Evolutionary conservation across 805 yeast species (phyloP).

Genomic region (Saturnispora serradocipensis): DNA sequence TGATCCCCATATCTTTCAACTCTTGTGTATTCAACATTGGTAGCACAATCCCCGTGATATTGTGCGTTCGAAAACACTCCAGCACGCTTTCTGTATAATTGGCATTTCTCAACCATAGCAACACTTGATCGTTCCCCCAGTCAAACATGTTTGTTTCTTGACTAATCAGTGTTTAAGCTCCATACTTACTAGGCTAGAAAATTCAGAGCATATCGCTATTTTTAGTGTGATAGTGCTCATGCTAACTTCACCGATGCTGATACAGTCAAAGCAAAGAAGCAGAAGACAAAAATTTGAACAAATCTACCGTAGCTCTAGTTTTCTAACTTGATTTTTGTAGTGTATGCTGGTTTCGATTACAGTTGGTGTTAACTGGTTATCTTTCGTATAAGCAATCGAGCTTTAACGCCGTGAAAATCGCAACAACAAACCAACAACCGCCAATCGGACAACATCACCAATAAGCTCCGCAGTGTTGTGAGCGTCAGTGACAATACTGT

Average conservation of each 20-base stretch:
- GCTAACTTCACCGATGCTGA: background rate
- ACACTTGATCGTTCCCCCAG: constrained; percentile 27
- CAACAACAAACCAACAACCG: too few species aligned
- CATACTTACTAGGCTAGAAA: background rate
- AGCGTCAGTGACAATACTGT: too few species aligned
- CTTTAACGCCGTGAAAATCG: too few species aligned
- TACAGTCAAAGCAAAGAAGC: too few species aligned
- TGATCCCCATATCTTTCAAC: constrained; percentile 62
- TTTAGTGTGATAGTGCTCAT: background rate
- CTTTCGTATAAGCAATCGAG: too few species aligned
- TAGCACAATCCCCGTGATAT: constrained; percentile 64
- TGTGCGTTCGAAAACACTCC: constrained; percentile 41
- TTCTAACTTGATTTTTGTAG: too few species aligned
- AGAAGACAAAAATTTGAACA: too few species aligned
- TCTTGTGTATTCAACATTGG: constrained; percentile 63
- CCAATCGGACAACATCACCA: too few species aligned
- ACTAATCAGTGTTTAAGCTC: background rate
- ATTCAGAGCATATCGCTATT: background rate
- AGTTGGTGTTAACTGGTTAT: too few species aligned
- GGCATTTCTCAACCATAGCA: constrained; percentile 23
- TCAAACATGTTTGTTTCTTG: constrained; percentile 12
- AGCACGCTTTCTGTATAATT: constrained; percentile 19
- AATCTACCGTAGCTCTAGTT: too few species aligned
- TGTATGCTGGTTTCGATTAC: too few species aligned
- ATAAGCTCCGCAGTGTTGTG: too few species aligned